phyloP scores from a whole-genome alignment of 306 rosid genomes.

The Ochetophila trinervis region DNA sequence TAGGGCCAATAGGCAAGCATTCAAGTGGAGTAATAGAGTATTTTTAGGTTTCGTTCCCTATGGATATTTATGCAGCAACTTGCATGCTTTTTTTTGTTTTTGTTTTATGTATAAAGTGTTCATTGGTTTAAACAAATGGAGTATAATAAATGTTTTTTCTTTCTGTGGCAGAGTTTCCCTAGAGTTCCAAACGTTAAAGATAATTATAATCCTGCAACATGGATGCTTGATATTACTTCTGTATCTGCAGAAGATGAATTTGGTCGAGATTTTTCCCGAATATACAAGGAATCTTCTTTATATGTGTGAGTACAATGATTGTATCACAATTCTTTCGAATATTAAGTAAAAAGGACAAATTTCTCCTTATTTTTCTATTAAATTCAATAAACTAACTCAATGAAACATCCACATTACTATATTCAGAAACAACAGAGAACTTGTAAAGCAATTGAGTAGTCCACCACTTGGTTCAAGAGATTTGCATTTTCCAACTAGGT shows the following conservation, averaged over 20 bases:
- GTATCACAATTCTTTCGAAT: neutral
- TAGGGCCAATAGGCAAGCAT: conserved; percentile 43
- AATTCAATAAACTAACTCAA: neutral
- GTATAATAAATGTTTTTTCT: neutral
- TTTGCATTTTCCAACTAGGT: conserved; percentile 36
- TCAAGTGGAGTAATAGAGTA: conserved; percentile 37
- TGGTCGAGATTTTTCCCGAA: conserved; percentile 39
- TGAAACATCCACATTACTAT: neutral
- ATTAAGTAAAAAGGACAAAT: too few relatives aligned
- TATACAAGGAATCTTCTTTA: conserved; percentile 35
- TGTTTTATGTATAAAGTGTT: neutral
- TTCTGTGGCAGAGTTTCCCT: conserved; percentile 20
- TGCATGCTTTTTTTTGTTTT: neutral
- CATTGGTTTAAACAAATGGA: neutral
- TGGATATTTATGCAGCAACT: neutral
- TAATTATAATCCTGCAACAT: conserved; percentile 38
- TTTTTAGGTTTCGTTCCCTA: conserved; percentile 33
- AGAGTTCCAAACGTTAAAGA: conserved; percentile 32
- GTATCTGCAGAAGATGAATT: conserved; percentile 40
- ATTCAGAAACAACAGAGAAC: conserved; percentile 24
- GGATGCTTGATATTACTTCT: conserved; percentile 43
- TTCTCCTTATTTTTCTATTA: too few relatives aligned
- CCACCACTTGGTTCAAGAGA: conserved; percentile 39
- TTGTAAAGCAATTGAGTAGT: conserved; percentile 24
- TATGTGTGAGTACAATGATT: conserved; percentile 29